Evolutionary conservation across 2,329 filamentous ascomycete genomes (phyloP), one percentile per base, ranked within the genome.

Genomic region (Coniochaeta sp.): DNA sequence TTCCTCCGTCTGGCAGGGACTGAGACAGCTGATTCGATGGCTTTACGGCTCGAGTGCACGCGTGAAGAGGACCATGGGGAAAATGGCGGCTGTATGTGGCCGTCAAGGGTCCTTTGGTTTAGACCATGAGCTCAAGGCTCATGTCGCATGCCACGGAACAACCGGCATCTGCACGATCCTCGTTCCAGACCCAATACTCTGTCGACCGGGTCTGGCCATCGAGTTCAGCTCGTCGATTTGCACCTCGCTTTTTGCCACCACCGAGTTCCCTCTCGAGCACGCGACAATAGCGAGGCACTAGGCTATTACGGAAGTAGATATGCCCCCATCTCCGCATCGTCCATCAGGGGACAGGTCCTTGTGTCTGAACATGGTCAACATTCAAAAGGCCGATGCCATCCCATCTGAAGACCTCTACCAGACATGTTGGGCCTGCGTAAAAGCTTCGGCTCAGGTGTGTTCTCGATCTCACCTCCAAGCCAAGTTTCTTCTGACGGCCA

Each of bases 341-440:
- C 14, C 44, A 16, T 40, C 38, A 52, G 47, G 22, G 47, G 22
- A 26, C 4, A 12, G 22, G 22, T 31, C 24, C 43, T 47, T 19
- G 9, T 14, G 16, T 7, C 11, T 31, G 47, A 31, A 16, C 47
- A 26, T n/a, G 47, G 6, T 16, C 22, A n/a, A 12, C 7, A 52
- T 31, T 52, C 47, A 52, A 52, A 52, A 52, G 47, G 9, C 47
- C 11, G 28, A 19, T 17, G 9, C 12, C 9, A 16, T 31, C 47
- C 47, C 47, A n/a, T 52, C 28, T n/a, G 12, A 26, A 52, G 9
- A 52, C 22, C 3, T 26, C 47, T 3, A 14, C 47, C 11, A 52
- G 22, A 52, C 22, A 64, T 64, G 62, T 62, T 64, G 47, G 62
- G 62, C n/a, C 50, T 64, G 50, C 59, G 62, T 22, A 64, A 62